phyloP scores from a whole-genome alignment of 805 yeast genomes.

The Saccharomycopsis vini region DNA sequence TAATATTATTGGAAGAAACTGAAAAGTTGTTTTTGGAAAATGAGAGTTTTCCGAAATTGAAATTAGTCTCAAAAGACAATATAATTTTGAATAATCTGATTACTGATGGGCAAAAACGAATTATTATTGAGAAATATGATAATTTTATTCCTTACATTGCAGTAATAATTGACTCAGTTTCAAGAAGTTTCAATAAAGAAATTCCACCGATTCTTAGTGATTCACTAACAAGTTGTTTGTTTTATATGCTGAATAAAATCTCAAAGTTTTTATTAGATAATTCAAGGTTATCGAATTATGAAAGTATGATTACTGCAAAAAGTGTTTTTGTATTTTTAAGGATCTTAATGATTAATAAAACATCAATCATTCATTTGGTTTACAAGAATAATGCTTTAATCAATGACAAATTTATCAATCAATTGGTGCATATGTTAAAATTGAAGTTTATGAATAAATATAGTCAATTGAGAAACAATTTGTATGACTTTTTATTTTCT shows the following conservation, averaged over 20 bases:
- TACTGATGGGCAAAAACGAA: not conserved
- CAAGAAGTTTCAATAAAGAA: constrained; percentile 5
- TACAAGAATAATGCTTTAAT: constrained; percentile 31
- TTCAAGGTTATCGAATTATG: no score
- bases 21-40: constrained; percentile 36
- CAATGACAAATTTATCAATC: constrained; percentile 38
- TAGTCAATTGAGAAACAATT: constrained; percentile 43
- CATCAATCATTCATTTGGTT: constrained; percentile 38
- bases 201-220: constrained; percentile 22
- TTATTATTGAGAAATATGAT: constrained; percentile 6
- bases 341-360: constrained; percentile 50
- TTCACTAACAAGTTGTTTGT: constrained; percentile 34
- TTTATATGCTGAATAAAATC: constrained; percentile 32
- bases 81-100: not conserved
- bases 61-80: constrained; percentile 1
- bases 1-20: constrained; percentile 28
- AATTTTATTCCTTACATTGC: constrained; percentile 18
- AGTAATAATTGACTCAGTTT: constrained; percentile 7
- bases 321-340: constrained; percentile 42
- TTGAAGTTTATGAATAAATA: constrained; percentile 35
- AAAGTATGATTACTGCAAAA: constrained; percentile 21
- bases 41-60: constrained; percentile 30
- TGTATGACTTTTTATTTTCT: constrained; percentile 51
- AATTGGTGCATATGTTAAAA: constrained; percentile 38
- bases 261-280: constrained; percentile 17